Evolutionary conservation across 108 stramenopile genomes (phyloP), one percentile per base, ranked within the genome.

Genomic region (Conticribra guillardii): DNA sequence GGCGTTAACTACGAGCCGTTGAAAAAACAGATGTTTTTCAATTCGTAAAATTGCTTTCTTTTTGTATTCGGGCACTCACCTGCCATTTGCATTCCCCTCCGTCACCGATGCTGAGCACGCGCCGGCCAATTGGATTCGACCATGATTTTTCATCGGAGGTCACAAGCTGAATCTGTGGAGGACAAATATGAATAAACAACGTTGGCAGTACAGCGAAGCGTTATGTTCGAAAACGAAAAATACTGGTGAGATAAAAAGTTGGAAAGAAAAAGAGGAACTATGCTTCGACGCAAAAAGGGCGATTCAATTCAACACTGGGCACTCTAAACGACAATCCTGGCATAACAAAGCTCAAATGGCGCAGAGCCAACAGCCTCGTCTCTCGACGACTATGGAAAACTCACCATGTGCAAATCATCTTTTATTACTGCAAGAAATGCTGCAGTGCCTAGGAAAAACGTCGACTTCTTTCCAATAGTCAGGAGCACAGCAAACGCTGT

Each of bases 41-140:
- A 51, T 11, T 21, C n/a, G 4, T 11, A 11, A 5, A 5, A 5
- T 51, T 51, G 17, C 5, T 4, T n/a, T 11, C 4, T 4, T 51
- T 15, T 24, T 28, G 4, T 26, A 5, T 7, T 55, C 29, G 8
- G 17, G 26, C 4, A 1, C 62, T 49, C 11, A 67, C 51, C 67
- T 64, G 57, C 77, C 76, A 76, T 33, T 55, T 50, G 46, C 76
- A 76, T 14, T 76, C 32, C 9, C 69, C 64, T 15, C 41, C 51
- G 41, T 63, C 68, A 19, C 69, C 63, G 21, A 76, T 24, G 11
- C 47, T 59, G 1, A 76, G 37, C 0, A 17, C 0, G 8, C 74
- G 58, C 27, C 56, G 30, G 8, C 37, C 37, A 41, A 41, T n/a
- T 9, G 37, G 37, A 41, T 41, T 41, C 5, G 37, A 41, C 37